phyloP scores from a whole-genome alignment of 345 rosid species.

The Gossypium raimondii region DNA sequence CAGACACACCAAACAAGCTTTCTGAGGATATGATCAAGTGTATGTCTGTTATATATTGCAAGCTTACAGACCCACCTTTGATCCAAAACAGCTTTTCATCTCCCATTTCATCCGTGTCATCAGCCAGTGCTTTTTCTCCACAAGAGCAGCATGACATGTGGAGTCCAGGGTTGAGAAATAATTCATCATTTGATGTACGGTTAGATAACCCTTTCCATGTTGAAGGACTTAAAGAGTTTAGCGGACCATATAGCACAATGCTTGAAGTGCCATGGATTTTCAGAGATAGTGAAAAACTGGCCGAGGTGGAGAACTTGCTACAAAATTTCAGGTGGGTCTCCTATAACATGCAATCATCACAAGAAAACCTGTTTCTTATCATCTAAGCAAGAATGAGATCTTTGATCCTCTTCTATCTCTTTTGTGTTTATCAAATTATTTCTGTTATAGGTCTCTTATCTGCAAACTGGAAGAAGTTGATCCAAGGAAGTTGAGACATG shows the following conservation, averaged over 20 bases:
- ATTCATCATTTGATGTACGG: conserved; percentile 64
- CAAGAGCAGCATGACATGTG: conserved; percentile 63
- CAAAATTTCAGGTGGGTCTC: conserved; percentile 74
- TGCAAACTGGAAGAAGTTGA: conserved; percentile 69
- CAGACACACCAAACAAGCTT: conserved; percentile 82
- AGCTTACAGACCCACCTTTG: conserved; percentile 82
- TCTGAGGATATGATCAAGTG: conserved; percentile 94
- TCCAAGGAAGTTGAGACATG: conserved; percentile 69
- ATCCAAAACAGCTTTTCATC: conserved; percentile 59
- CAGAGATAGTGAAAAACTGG: conserved; percentile 67
- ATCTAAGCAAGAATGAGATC: background rate
- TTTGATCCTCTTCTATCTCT: background rate
- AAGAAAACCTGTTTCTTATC: background rate
- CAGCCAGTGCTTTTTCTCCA: conserved; percentile 66
- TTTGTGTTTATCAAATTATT: conserved; percentile 6
- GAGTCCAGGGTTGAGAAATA: conserved; percentile 80
- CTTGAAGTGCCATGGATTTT: conserved; percentile 81
- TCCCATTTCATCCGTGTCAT: conserved; percentile 75
- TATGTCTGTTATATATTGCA: conserved; percentile 84
- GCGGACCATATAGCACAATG: conserved; percentile 88
- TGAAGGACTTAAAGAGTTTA: conserved; percentile 82
- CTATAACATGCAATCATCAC: background rate
- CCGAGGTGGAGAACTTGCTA: conserved; percentile 72
- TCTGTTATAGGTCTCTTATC: conserved; percentile 60
- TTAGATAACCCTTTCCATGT: conserved; percentile 83